These are phyloP conservation scores for Drechslerella coelobrocha DNA, from an alignment of 2,329 filamentous ascomycete species.

Conservation along the genomic window DNA sequence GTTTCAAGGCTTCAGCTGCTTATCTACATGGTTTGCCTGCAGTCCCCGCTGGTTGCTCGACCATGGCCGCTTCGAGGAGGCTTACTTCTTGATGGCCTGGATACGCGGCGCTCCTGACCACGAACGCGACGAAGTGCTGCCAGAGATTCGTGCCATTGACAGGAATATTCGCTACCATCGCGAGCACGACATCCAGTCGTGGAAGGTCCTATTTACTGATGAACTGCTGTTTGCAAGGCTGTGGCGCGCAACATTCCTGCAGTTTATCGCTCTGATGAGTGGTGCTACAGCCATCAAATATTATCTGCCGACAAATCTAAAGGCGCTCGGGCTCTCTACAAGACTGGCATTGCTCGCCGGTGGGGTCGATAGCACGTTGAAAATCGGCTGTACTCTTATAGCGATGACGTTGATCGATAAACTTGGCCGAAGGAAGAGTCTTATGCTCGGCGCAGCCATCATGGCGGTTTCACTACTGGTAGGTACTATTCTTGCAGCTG, in stretches of 20 bases:
- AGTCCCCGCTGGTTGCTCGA: conserved; percentile 68
- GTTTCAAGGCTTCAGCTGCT: background rate
- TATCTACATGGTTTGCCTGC: background rate
- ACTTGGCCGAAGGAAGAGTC: conserved; percentile 62
- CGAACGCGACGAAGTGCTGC: conserved; percentile 57
- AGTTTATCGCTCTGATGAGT: conserved; percentile 69
- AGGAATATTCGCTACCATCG: conserved; percentile 60
- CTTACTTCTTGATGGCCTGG: conserved; percentile 61
- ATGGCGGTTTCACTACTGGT: conserved; percentile 66
- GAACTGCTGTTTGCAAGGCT: conserved; percentile 63
- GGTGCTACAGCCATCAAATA: conserved; percentile 69
- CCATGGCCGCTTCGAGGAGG: conserved; percentile 60
- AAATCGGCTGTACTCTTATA: conserved; percentile 65
- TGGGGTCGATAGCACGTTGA: conserved; percentile 66
- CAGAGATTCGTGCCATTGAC: conserved; percentile 61
- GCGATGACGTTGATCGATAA: conserved; percentile 67
- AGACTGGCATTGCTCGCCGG: conserved; percentile 64
- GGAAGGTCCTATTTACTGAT: conserved; percentile 63
- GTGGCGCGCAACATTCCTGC: conserved; percentile 66
- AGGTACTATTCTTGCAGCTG: conserved; percentile 55
- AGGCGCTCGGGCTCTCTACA: conserved; percentile 62
- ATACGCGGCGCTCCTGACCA: conserved; percentile 60
- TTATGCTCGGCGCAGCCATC: conserved; percentile 62
- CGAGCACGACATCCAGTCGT: conserved; percentile 57
- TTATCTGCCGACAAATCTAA: conserved; percentile 65